Conservation (phyloP, 306 rosid species). For the barrel medic (Medicago truncatula) region DNA sequence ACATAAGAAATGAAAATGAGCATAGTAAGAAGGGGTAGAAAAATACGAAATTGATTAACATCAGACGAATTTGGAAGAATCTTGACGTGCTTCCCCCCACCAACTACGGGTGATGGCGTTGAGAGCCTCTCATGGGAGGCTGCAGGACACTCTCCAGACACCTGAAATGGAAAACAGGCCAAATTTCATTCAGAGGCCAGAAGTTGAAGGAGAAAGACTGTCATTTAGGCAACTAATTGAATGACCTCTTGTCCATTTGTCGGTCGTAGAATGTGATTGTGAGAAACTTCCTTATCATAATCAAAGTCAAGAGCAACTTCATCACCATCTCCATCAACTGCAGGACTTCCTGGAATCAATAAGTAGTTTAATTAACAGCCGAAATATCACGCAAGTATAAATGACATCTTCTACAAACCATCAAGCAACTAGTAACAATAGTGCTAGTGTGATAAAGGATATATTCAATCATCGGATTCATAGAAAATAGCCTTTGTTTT, state of each 20-base stretch:
- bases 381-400: background rate
- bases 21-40: conserved; percentile 10
- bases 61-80: conserved; percentile 70
- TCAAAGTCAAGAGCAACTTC: conserved; percentile 70
- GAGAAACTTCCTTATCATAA: conserved; percentile 82
- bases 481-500: background rate
- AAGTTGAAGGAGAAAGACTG: background rate
- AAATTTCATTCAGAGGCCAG: conserved; percentile 8
- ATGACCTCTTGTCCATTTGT: conserved; percentile 82
- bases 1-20: conserved; percentile 8
- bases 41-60: conserved; percentile 77
- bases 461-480: background rate
- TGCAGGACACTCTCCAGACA: conserved; percentile 93
- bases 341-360: conserved; percentile 83
- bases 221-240: conserved; percentile 20
- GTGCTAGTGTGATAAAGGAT: background rate
- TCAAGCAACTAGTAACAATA: background rate
- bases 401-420: background rate
- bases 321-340: conserved; percentile 76
- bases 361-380: background rate
- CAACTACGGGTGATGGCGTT: conserved; percentile 83
- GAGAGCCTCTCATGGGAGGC: conserved; percentile 89
- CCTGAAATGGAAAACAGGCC: conserved; percentile 50
- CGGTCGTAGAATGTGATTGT: conserved; percentile 62
- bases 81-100: conserved; percentile 69